A percentile compares a stretch with the other conserved stretches of the same genome.
Conservation (phyloP, 164 flowering plant genomes). For the Tetrastigma voinierianum region DNA sequence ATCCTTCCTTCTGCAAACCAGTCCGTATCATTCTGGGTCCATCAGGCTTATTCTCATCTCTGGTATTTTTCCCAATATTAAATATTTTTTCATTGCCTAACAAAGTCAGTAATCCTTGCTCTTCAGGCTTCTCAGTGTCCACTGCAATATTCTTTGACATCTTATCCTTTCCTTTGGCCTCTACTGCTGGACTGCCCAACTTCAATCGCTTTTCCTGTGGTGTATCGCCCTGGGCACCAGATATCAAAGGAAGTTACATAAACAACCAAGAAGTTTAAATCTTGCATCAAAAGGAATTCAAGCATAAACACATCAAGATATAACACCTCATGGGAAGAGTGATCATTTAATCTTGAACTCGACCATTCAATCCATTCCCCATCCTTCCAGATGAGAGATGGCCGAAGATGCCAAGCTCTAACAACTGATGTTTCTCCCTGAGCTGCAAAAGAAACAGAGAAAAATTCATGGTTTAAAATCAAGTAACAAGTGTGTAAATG, state of each 20-base stretch:
- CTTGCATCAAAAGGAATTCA: background rate
- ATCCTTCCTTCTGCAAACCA: slow-evolving; percentile 75
- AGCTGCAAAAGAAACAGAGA: slow-evolving; percentile 41
- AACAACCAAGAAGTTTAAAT: background rate
- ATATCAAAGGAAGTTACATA: background rate
- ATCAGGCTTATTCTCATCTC: slow-evolving; percentile 44
- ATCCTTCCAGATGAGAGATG: slow-evolving; percentile 78
- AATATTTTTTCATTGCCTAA: slow-evolving; percentile 58
- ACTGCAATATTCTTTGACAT: slow-evolving; percentile 17
- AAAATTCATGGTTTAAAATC: background rate
- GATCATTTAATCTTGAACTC: slow-evolving; percentile 23
- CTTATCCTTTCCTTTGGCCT: slow-evolving; percentile 41
- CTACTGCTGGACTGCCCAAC: slow-evolving; percentile 38
- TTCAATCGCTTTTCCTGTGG: slow-evolving; percentile 72
- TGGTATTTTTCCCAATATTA: slow-evolving; percentile 54
- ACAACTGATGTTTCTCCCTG: slow-evolving; percentile 61
- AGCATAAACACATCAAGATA: background rate
- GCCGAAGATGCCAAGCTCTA: slow-evolving; percentile 79
- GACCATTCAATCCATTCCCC: slow-evolving; percentile 82
- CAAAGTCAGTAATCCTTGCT: slow-evolving; percentile 35
- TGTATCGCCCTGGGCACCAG: slow-evolving; percentile 57
- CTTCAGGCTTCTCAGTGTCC: slow-evolving; percentile 42
- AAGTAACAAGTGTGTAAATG: background rate
- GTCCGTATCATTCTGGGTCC: slow-evolving; percentile 46
- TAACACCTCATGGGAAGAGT: slow-evolving; percentile 46